Percentiles rank a stretch among this genome's conserved stretches.
Evolutionary conservation across 1,284 basidiomycete species (phyloP).

Genomic region (Rhodotorula sp.): DNA sequence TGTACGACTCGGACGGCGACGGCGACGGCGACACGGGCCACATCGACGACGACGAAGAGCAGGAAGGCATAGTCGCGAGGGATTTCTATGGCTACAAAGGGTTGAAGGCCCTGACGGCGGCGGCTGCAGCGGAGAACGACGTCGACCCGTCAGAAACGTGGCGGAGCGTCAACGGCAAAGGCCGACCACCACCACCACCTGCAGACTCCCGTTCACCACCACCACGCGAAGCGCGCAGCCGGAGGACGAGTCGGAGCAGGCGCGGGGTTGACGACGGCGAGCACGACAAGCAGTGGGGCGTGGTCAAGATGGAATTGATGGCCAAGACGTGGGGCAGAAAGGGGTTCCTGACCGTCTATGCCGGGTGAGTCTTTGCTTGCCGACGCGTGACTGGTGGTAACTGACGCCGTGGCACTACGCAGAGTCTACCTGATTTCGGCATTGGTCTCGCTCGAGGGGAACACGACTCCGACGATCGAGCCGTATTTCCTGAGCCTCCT

Average conservation of each 20-base stretch:
- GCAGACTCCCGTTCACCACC: too few species aligned
- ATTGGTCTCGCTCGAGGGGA: constrained; percentile 43
- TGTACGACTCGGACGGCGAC: constrained; percentile 26
- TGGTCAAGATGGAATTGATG: constrained; percentile 41
- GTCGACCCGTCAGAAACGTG: constrained; percentile 6
- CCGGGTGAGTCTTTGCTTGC: constrained; percentile 18
- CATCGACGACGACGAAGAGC: neutral
- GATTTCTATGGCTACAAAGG: neutral
- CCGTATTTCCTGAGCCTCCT: constrained; percentile 46
- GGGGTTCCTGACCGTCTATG: constrained; percentile 37
- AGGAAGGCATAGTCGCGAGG: neutral
- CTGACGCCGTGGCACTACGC: neutral
- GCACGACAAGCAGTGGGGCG: constrained; percentile 38
- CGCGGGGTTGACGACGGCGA: neutral
- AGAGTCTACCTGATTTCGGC: constrained; percentile 41
- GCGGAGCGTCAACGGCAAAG: neutral
- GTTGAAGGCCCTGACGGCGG: neutral
- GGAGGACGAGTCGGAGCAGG: too few species aligned
- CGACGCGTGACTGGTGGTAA: too few species aligned
- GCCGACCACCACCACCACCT: neutral
- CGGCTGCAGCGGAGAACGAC: neutral
- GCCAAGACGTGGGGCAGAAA: constrained; percentile 26
- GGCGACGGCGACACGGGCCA: constrained; percentile 8
- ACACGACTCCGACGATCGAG: constrained; percentile 45
- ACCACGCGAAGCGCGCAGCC: too few species aligned